Base-by-base conservation (phyloP, 345 rosid species). In the Litchi chinensis region DNA sequence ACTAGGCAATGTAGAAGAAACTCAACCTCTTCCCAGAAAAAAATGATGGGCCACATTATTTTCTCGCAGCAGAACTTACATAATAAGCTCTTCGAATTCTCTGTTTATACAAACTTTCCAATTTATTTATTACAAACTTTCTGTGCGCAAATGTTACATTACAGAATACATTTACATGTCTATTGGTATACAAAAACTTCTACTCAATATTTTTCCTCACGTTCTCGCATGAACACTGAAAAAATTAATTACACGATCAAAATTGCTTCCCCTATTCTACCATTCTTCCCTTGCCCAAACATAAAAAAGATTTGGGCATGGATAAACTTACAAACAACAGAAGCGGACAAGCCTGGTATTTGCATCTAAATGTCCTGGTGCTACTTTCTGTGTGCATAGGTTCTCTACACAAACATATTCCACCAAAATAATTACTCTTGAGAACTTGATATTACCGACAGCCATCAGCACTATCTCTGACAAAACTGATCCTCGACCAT, bases 371-470 rank as follows among this genome's bases (percentile, higher is more conserved):
- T 1, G 71, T 18, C 39, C 65, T 1, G 48, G 16, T 67, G 18
- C 79, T 56, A 54, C 46, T 52, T 22, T 66, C 28, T 21, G 52
- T 41, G 50, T 0, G 74, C 21, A 0, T 8, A 6, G 41, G 37
- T 60, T 5, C 19, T 46, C n/a, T 18, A 37, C 15, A 75, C 76
- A 70, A 26, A 21, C 15, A 70, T 65, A 39, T 54, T 73, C 65
- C 12, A 26, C 73, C 8, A 9, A 48, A 70, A 28, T n/a, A 18
- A 19, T 26, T 46, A 66, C 65, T 43, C 72, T 6, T 6, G 22
- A 9, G 52, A 68, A 24, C 41, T 39, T 15, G 6, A 52, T 16
- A 50, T 59, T 32, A 68, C 41, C 44, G 69, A 28, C 46, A n/a
- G 70, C 72, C 67, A 66, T 52, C 43, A 9, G 46, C 13, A 22